These are phyloP conservation scores for Aegilops bicornis DNA, from an alignment of 176 grass and related monocot genomes.

Conservation along the genomic window DNA sequence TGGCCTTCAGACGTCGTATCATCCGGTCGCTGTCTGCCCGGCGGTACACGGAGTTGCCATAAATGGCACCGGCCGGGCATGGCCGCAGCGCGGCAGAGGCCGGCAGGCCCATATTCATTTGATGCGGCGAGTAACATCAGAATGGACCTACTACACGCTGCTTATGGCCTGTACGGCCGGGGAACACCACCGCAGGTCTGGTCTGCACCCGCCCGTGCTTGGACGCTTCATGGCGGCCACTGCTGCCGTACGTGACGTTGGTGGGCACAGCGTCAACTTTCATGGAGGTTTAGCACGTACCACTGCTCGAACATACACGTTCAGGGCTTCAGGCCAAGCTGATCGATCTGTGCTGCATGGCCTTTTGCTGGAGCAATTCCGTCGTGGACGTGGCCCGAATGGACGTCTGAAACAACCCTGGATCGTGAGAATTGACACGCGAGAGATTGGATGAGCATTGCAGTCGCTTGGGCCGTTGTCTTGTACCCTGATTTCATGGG, in stretches of 20 bases:
- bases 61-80: conserved; percentile 16
- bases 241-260: not conserved
- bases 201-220: not conserved
- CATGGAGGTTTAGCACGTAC: not conserved
- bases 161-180: not conserved
- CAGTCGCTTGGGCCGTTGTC: not conserved
- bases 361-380: not conserved
- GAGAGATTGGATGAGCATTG: no score
- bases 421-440: no score
- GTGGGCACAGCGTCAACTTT: not conserved
- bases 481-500: no score
- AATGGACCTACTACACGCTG: not conserved
- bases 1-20: conserved; percentile 31
- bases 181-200: not conserved
- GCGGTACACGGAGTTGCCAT: conserved; percentile 33
- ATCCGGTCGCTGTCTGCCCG: not conserved
- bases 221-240: not conserved
- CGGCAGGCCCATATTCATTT: not conserved
- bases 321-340: no score
- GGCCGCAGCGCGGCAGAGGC: not conserved
- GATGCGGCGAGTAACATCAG: not conserved
- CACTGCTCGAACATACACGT: no score
- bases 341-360: no score
- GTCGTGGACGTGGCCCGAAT: no score
- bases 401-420: no score